Conservation (phyloP, 371 early-diverging fungal genomes). For the Mucor racemosus region DNA sequence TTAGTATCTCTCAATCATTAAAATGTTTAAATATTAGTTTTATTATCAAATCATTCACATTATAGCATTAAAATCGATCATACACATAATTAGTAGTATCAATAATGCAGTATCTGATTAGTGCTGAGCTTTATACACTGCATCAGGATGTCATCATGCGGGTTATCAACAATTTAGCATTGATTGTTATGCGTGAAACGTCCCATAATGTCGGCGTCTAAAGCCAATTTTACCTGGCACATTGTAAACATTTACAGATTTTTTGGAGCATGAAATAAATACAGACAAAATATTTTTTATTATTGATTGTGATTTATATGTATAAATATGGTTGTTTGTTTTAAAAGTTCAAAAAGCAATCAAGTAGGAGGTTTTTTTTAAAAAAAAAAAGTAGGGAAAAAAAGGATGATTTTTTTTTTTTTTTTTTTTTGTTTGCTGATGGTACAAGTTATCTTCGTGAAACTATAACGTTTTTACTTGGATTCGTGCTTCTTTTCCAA, state of each 20-base stretch:
- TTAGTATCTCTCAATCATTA: too few relatives aligned
- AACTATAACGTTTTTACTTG: constrained; percentile 12
- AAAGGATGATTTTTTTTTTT: background rate
- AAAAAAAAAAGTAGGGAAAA: background rate
- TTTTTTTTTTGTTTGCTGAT: too few relatives aligned
- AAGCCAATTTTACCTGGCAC: background rate
- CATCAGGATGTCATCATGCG: background rate
- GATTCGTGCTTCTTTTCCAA: constrained; percentile 25
- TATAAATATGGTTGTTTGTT: background rate
- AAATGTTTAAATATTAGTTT: too few relatives aligned
- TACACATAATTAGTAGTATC: too few relatives aligned
- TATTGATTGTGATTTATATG: background rate
- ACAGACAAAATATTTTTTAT: constrained; percentile 3
- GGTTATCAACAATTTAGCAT: background rate
- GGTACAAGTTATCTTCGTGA: constrained; percentile 3
- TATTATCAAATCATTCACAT: too few relatives aligned
- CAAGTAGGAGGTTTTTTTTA: background rate
- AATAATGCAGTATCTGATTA: too few relatives aligned
- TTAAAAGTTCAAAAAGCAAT: background rate
- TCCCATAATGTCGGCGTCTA: background rate
- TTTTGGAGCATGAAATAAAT: background rate
- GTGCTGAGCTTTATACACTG: too few relatives aligned
- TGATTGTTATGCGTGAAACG: background rate
- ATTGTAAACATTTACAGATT: background rate
- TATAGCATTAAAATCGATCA: too few relatives aligned